Evolutionary conservation across 192 early-diverging fungal genomes (phyloP).

Genomic region (Backusella macrospora): DNA sequence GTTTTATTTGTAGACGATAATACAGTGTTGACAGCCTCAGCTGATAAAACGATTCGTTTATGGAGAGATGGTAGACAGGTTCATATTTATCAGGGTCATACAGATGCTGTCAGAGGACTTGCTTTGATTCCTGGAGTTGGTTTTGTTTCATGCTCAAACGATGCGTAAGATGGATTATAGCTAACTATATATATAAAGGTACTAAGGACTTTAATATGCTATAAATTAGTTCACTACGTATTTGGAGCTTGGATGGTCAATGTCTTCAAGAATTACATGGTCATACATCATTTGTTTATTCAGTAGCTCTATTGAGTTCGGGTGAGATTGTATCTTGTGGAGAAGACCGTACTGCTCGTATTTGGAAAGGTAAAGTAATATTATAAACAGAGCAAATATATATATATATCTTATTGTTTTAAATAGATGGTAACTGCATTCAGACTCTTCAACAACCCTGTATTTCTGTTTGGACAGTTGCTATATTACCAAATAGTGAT

Average conservation of each 20-base stretch:
- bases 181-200: background rate
- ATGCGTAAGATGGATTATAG: conserved; percentile 54
- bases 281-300: conserved; percentile 95
- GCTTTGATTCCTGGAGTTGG: conserved; percentile 59
- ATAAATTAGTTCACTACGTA: conserved; percentile 65
- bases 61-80: conserved; percentile 76
- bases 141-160: conserved; percentile 90
- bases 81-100: conserved; percentile 78
- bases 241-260: conserved; percentile 78
- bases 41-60: conserved; percentile 87
- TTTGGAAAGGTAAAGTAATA: conserved; percentile 72
- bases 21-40: conserved; percentile 85
- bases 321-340: conserved; percentile 88
- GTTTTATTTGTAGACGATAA: conserved; percentile 77
- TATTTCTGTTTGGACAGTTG: conserved; percentile 91
- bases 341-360: conserved; percentile 87
- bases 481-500: conserved; percentile 77
- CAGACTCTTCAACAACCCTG: conserved; percentile 89
- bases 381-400: background rate
- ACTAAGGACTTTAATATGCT: too few relatives aligned
- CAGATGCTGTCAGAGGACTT: conserved; percentile 88
- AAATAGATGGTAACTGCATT: conserved; percentile 59
- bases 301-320: conserved; percentile 64
- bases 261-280: conserved; percentile 76
- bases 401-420: background rate